These are phyloP conservation scores for Tetrahymena elliotti DNA, from an alignment of 73 alveolate species.

Conservation along the genomic window DNA sequence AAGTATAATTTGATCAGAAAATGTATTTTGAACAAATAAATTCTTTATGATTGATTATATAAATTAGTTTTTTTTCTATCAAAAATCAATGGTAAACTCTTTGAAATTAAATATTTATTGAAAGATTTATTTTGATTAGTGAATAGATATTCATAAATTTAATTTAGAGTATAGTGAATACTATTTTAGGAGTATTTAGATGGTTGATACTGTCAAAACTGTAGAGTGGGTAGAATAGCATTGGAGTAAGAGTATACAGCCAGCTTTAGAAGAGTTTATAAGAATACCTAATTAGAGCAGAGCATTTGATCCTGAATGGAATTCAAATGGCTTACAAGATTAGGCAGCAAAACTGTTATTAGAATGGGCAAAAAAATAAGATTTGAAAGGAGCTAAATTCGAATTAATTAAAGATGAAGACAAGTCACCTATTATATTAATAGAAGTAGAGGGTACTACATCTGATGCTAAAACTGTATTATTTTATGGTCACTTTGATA, in stretches of 20 bases:
- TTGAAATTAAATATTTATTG: not conserved
- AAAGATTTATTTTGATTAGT: not conserved
- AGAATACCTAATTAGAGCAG: not conserved
- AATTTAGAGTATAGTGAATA: not conserved
- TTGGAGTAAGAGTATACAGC: not conserved
- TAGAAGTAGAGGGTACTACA: slow-evolving; percentile 30
- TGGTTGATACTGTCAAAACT: not conserved
- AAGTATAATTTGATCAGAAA: no score
- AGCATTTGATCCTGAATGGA: not conserved
- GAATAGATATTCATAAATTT: no score
- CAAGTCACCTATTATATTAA: slow-evolving; percentile 16
- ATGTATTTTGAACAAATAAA: no score
- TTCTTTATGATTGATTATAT: not conserved
- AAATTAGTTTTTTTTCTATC: not conserved
- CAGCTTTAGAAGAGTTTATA: not conserved
- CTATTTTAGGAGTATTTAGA: no score
- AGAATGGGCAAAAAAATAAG: not conserved
- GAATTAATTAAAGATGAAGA: slow-evolving; percentile 21
- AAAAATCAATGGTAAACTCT: not conserved
- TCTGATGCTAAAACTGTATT: slow-evolving; percentile 42
- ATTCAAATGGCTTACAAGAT: not conserved
- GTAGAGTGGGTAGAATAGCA: not conserved
- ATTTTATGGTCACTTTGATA: slow-evolving; percentile 73
- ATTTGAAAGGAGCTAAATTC: not conserved
- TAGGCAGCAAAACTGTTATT: not conserved